Percentiles rank a stretch among this genome's conserved stretches.
phyloP scores from a whole-genome alignment of 1,139 yeast genomes.

The Blastobotrys aristatus region DNA sequence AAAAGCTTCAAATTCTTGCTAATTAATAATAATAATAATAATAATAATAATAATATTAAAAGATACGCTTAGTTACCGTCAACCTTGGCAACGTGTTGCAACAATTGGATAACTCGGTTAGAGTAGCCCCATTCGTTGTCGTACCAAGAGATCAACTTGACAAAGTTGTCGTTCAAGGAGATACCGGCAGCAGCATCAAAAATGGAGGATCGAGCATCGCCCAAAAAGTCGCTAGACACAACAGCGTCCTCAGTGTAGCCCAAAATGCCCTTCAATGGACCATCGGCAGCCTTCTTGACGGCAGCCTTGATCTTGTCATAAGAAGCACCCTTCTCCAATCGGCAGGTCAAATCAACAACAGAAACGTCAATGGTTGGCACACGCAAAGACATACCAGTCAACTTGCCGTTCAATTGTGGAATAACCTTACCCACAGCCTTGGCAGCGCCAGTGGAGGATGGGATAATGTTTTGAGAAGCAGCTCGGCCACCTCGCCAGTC shows the following conservation, averaged over 20 bases:
- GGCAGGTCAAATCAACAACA: slow-evolving; percentile 67
- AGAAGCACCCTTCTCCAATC: slow-evolving; percentile 63
- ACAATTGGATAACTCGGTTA: slow-evolving; percentile 83
- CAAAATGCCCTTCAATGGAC: slow-evolving; percentile 66
- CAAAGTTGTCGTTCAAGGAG: slow-evolving; percentile 73
- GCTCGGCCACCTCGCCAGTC: slow-evolving; percentile 96
- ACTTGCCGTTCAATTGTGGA: slow-evolving; percentile 82
- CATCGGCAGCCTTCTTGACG: slow-evolving; percentile 55
- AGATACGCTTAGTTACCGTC: slow-evolving; percentile 28
- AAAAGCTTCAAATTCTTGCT: not conserved
- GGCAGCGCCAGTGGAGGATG: slow-evolving; percentile 91
- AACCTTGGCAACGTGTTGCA: slow-evolving; percentile 59
- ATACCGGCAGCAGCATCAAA: slow-evolving; percentile 85
- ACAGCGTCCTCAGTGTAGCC: slow-evolving; percentile 86
- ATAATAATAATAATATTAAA: not conserved
- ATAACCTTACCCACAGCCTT: slow-evolving; percentile 90
- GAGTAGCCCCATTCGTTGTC: slow-evolving; percentile 92
- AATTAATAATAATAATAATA: not conserved
- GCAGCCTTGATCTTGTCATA: slow-evolving; percentile 73
- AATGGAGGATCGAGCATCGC: slow-evolving; percentile 73
- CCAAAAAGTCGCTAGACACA: slow-evolving; percentile 79
- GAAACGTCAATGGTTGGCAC: slow-evolving; percentile 86
- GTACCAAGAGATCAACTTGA: slow-evolving; percentile 85
- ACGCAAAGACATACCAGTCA: slow-evolving; percentile 85
- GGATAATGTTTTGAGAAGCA: slow-evolving; percentile 85